Evolutionary conservation across 495 filamentous ascomycete genomes (phyloP), one percentile per base, ranked within the genome.

Genomic region (Lineolata rhizophorae): DNA sequence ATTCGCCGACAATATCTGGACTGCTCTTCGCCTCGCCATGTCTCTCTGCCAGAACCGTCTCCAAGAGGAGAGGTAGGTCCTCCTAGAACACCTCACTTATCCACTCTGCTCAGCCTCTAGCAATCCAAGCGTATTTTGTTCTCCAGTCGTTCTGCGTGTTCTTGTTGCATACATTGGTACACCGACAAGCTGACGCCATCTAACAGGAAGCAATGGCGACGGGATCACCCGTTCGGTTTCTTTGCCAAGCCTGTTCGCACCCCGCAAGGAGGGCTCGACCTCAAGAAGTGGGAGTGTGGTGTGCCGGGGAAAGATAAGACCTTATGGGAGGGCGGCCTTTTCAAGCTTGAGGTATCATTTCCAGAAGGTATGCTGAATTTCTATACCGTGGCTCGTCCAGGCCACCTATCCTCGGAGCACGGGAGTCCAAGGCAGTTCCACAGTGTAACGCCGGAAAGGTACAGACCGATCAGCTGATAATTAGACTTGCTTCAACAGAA

Each of bases 181-280:
- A 17, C 18, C 2, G 11, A 19, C n/a, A 20, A 36, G 6, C 21
- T 15, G 26, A 35, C 49, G 27, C 50, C 20, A 18, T 30, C 18
- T 4, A 22, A 30, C 43, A 94, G 87, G 28, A 94, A 92, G 55
- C 81, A 90, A 54, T 99, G 87, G 87, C 70, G 87, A 28, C 72
- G 72, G 37, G 90, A 99, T 45, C 87, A 99, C 43, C 87, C 87
- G 0, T 99, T 95, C 45, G 90, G 90, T 24, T 99, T 99, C 62
- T 92, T 74, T 51, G 87, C 87, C 17, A 76, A 83, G 41, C 87
- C 90, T 2, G 52, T 74, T 32, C 76, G 82, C 42, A 85, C 71
- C 32, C 44, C 68, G 4, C 64, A 80, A 35, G 84, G 83, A 13
- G 70, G 79, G 0, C 61, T 95, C 18, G 90, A 99, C 45, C 53